Conservation (phyloP, 768 basidiomycete genomes). For the Trametes coccinea region DNA sequence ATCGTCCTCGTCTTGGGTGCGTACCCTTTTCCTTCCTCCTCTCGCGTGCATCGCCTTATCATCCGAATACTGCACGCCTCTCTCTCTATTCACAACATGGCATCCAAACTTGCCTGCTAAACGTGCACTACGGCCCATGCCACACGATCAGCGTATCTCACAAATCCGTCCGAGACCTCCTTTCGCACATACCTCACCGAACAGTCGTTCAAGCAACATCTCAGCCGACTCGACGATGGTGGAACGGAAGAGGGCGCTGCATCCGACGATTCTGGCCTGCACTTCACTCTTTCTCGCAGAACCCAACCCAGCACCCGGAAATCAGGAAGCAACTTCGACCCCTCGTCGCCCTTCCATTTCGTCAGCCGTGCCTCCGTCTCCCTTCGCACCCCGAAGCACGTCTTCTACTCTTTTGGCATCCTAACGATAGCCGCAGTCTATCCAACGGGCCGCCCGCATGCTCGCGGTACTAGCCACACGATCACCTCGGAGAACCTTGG, state of each 20-base stretch:
- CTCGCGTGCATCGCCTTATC: constrained; percentile 13
- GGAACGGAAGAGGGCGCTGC: constrained; percentile 50
- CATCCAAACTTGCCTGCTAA: not conserved
- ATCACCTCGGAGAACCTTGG: constrained; percentile 6
- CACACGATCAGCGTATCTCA: constrained; percentile 74
- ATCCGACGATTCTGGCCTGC: constrained; percentile 30
- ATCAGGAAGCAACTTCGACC: constrained; percentile 26
- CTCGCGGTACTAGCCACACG: constrained; percentile 20
- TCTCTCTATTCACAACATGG: not conserved
- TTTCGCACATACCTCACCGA: constrained; percentile 97
- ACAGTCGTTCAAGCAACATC: constrained; percentile 92
- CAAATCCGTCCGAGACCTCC: constrained; percentile 91
- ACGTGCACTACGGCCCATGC: constrained; percentile 9
- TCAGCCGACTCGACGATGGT: constrained; percentile 78
- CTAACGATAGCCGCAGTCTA: constrained; percentile 83
- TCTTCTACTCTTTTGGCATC: constrained; percentile 83
- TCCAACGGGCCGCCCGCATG: constrained; percentile 43
- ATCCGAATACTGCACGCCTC: not conserved
- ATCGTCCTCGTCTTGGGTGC: constrained; percentile 72
- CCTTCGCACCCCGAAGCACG: constrained; percentile 86
- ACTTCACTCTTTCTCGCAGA: constrained; percentile 28
- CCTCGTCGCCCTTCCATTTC: constrained; percentile 70
- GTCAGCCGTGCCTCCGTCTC: constrained; percentile 91
- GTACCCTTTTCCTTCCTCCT: constrained; percentile 29
- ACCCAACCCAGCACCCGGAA: constrained; percentile 19